Evolutionary conservation across 2,329 filamentous ascomycete genomes (phyloP), one percentile per base, ranked within the genome.

Genomic region (Aureobasidium sp.): DNA sequence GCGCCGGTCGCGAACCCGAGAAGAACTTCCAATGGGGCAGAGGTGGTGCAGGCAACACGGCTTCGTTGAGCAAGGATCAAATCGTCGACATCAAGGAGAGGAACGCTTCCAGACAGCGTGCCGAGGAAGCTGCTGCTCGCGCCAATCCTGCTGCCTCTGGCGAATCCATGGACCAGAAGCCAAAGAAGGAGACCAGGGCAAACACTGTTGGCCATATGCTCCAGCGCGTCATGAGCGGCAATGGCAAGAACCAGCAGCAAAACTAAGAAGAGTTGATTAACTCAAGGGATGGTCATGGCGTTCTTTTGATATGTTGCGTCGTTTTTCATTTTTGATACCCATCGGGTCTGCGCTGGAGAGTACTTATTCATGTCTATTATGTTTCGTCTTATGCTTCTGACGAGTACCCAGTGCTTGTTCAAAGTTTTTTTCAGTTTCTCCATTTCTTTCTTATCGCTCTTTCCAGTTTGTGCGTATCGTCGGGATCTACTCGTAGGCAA

Each of bases 1-100:
- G 69, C 63, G 71, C 66, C 64, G 74, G 78, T 48, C 82, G 84
- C 65, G 82, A 84, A 62, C 74, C 79, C 47, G 84, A 84, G 70
- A 75, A 77, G n/a, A 82, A 81, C 46, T 81, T 81, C 32, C 86
- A 91, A 72, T 82, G 85, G 69, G 89, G 89, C 44, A 86, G 89
- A 43, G 89, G 89, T 41, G 89, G 89, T 61, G 87, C 87, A 24
- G 89, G 87, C 65, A 93, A 92, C 74, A 75, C 89, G 66, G 69
- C 69, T 27, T 69, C 67, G 55, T 82, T 83, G 61, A 69, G 76
- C 80, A 65, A 64, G 53, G 70, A 65, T 60, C 68, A 59, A 68
- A 70, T 65, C 61, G 70, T 63, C 68, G 69, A 70, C 65, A 69
- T 64, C 66, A 71, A 47, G 61, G 72, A 69, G 69, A 74, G 69